phyloP scores from a whole-genome alignment of 345 rosid species.

The Eucalyptus curtisii region DNA sequence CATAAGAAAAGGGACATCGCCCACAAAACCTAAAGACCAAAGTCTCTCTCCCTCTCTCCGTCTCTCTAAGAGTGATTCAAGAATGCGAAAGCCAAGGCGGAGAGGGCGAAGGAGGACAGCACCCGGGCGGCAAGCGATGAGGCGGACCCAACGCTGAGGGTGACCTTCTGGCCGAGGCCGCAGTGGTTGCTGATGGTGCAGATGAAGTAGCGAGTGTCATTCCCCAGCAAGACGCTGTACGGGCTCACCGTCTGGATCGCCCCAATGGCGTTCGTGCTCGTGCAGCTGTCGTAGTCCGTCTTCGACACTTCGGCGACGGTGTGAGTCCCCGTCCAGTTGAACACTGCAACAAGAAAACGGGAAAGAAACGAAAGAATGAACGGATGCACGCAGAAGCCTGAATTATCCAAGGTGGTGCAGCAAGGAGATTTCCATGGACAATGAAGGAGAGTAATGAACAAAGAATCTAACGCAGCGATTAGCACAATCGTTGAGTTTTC shows the following conservation, averaged over 20 bases:
- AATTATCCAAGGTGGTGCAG: background rate
- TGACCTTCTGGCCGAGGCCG: conserved; percentile 13
- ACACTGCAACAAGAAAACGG: background rate
- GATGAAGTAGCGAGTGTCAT: background rate
- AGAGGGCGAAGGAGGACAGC: background rate
- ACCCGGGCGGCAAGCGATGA: background rate
- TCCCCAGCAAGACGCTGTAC: background rate
- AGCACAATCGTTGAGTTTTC: background rate
- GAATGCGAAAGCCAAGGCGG: background rate
- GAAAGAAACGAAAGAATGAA: background rate
- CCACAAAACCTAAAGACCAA: background rate
- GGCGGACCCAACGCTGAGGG: conserved; percentile 1
- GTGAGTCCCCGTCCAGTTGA: conserved; percentile 17
- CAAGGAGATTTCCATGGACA: background rate
- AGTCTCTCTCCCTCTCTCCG: background rate
- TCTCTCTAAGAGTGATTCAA: background rate
- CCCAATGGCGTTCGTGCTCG: background rate
- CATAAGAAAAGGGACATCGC: background rate
- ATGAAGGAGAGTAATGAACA: background rate
- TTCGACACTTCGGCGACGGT: conserved; percentile 1
- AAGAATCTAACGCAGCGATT: background rate
- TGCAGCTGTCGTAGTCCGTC: conserved; percentile 8
- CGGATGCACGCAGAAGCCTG: background rate
- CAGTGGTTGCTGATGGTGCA: conserved; percentile 9
- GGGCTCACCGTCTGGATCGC: background rate